Percentiles rank a stretch among this genome's conserved stretches.
Conservation (phyloP, 345 rosid species). For the Brassica carinata region DNA sequence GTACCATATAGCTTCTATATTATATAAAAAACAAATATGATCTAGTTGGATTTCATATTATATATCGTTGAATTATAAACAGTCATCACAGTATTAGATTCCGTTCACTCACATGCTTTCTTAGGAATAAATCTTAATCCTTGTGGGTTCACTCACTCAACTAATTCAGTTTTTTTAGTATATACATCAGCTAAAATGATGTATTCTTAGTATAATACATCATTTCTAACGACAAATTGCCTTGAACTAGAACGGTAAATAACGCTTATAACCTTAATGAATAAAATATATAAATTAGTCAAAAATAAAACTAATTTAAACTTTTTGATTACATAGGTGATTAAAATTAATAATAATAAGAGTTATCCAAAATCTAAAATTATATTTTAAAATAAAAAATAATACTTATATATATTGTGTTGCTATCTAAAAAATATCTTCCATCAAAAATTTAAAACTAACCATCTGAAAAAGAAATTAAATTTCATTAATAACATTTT, state of each 20-base stretch:
- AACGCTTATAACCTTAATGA: too few species aligned
- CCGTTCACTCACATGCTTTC: constrained; percentile 28
- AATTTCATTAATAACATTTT: too few species aligned
- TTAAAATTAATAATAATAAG: too few species aligned
- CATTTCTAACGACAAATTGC: not conserved
- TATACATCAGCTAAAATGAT: not conserved
- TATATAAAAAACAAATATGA: not conserved
- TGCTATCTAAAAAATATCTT: too few species aligned
- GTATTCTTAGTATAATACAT: not conserved
- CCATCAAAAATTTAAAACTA: too few species aligned
- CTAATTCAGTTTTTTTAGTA: not conserved
- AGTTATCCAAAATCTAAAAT: too few species aligned
- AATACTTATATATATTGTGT: too few species aligned
- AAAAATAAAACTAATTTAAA: too few species aligned
- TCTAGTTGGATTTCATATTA: constrained; percentile 1
- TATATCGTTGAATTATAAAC: constrained; percentile 19
- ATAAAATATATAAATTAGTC: too few species aligned
- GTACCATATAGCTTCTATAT: not conserved
- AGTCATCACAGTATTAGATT: constrained; percentile 21
- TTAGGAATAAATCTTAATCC: not conserved
- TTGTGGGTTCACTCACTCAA: not conserved
- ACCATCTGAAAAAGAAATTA: too few species aligned
- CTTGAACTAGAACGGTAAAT: not conserved
- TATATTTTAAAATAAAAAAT: too few species aligned
- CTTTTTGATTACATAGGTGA: too few species aligned